These are phyloP conservation scores for Starmera amethionina DNA, from an alignment of 805 yeast genomes.

Conservation along the genomic window DNA sequence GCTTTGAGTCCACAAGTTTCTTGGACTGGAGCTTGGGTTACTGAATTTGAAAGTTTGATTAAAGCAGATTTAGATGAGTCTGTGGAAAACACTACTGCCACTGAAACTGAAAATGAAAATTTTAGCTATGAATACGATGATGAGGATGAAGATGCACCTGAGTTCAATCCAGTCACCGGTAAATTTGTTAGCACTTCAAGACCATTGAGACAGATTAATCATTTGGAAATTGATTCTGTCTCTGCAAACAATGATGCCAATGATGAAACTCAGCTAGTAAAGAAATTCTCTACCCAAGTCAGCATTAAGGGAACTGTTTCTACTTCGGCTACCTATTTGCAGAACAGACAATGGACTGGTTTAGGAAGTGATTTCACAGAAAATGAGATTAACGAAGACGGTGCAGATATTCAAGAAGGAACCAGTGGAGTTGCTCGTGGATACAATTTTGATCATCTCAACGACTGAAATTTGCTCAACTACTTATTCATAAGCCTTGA, in stretches of 20 bases:
- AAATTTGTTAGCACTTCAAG: slow-evolving; percentile 54
- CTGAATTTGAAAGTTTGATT: slow-evolving; percentile 57
- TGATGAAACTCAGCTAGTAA: slow-evolving; percentile 33
- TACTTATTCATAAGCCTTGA: too few species aligned
- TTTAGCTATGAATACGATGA: slow-evolving; percentile 6
- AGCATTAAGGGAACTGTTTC: slow-evolving; percentile 73
- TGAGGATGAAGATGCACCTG: slow-evolving; percentile 55
- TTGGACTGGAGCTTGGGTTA: slow-evolving; percentile 94
- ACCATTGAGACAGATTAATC: slow-evolving; percentile 63
- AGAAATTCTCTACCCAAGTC: slow-evolving; percentile 47
- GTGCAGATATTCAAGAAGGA: slow-evolving; percentile 79
- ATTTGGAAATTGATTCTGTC: slow-evolving; percentile 46
- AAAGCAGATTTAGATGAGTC: slow-evolving; percentile 25
- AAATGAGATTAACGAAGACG: slow-evolving; percentile 37
- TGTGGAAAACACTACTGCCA: slow-evolving; percentile 13
- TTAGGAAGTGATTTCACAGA: slow-evolving; percentile 70
- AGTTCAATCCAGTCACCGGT: slow-evolving; percentile 86
- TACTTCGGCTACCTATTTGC: slow-evolving; percentile 74
- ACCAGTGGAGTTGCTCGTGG: slow-evolving; percentile 85
- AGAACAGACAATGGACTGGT: slow-evolving; percentile 77
- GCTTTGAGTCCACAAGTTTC: slow-evolving; percentile 67
- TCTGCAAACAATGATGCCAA: slow-evolving; percentile 15
- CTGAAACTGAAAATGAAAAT: slow-evolving; percentile 10
- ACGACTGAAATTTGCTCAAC: too few species aligned
- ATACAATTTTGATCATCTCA: slow-evolving; percentile 36